Conservation (phyloP, 345 rosid genomes). For the Trapa incisa region DNA sequence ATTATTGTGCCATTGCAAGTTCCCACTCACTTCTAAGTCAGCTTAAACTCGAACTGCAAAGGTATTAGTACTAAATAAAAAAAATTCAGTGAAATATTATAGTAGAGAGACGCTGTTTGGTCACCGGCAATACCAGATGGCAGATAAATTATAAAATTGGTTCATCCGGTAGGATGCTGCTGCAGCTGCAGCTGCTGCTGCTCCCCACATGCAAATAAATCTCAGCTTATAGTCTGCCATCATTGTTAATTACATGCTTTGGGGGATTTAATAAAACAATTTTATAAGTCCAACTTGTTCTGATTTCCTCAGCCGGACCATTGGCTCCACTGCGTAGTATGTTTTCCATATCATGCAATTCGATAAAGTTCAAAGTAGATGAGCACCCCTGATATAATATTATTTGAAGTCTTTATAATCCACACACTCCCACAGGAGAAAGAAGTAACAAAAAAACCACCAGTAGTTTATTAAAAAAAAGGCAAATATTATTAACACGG, state of each 20-base stretch:
- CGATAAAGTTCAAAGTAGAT: background rate
- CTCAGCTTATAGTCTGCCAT: no score
- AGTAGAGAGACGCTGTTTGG: slow-evolving; percentile 4
- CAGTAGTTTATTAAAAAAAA: background rate
- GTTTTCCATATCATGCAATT: background rate
- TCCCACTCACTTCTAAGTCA: no score
- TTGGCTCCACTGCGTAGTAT: slow-evolving; percentile 3
- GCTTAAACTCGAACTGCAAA: no score
- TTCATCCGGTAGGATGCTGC: background rate
- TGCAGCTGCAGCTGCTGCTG: background rate
- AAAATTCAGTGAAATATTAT: slow-evolving; percentile 4
- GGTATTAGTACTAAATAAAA: no score
- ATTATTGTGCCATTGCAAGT: no score
- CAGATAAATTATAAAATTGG: slow-evolving; percentile 1
- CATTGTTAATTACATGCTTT: background rate
- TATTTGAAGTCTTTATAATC: no score
- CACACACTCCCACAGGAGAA: background rate
- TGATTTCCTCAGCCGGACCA: slow-evolving; percentile 2
- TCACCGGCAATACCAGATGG: slow-evolving; percentile 14
- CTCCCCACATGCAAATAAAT: slow-evolving; percentile 24
- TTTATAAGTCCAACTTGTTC: background rate
- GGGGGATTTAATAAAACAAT: slow-evolving; percentile 4
- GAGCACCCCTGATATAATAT: no score
- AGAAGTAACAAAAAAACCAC: background rate
- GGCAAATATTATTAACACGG: slow-evolving; percentile 20